Base-by-base conservation (phyloP, 1,139 yeast species). In the Suhomyces bolitotheri region DNA sequence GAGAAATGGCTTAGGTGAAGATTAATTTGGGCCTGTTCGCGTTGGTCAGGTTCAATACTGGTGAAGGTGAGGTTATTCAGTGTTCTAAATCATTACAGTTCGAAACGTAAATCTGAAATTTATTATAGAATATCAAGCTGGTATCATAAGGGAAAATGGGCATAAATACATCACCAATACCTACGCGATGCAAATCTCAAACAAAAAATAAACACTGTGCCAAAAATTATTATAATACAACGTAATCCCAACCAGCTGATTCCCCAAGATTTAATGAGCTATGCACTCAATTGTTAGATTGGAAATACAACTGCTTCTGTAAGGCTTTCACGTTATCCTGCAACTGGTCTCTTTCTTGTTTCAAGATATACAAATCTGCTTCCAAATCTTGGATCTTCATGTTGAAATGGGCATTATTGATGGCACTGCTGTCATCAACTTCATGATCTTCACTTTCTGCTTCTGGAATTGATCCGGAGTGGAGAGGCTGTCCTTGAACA, bases 301-400 rank as follows among this genome's bases (percentile, higher is more conserved):
- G 37, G 41, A 70, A 53, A 43, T 69, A 71, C 41, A 78, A 61
- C 50, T 76, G 76, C 56, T 81, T 82, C 57, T 81, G 82, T 53
- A 82, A 63, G 1, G 66, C 50, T 20, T 78, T 59, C n/a, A 80
- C 76, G 41, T 72, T 79, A 22, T 80, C 82, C 51, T 84, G 82
- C 56, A 86, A 66, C 50, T 81, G 85, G 53, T 88, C 94, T 47
- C 95, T 76, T 60, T 88, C 96, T 60, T 87, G 92, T 49, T 80
- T 82, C 50, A 83, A 71, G 43, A 88, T 83, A 49, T 76, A 84
- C 50, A 88, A 67, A 55, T 87, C 95, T 2, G 96, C 95, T 50
- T 87, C 86, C 51, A 88, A 66, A 51, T 88, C 96, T 51, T 85
- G 80, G 29, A 88, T 73, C 58, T 82, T 86, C 67, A 87, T 71